A percentile compares a stretch with the other conserved stretches of the same genome.
These are phyloP conservation scores for Ehretia macrophylla DNA, from an alignment of 257 asterid species.

Conservation along the genomic window DNA sequence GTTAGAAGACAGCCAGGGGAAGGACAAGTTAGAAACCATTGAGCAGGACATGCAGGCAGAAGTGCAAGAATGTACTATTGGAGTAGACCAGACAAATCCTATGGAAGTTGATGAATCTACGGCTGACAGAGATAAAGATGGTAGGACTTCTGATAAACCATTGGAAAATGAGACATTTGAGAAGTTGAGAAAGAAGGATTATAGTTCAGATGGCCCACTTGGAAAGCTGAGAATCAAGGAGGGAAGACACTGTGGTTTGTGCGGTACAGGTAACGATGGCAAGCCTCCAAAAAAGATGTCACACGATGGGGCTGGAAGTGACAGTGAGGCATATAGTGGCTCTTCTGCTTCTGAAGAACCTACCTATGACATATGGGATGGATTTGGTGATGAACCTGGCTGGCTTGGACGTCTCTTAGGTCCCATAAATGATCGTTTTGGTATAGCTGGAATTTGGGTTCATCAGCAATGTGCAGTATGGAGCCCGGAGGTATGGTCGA, in stretches of 20 bases:
- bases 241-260: slow-evolving; percentile 92
- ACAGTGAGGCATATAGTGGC: slow-evolving; percentile 76
- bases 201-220: slow-evolving; percentile 25
- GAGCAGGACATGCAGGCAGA: slow-evolving; percentile 31
- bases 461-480: slow-evolving; percentile 99
- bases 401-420: slow-evolving; percentile 99
- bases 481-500: slow-evolving; percentile 95
- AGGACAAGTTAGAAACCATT: slow-evolving; percentile 30
- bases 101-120: slow-evolving; percentile 29
- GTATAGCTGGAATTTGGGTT: slow-evolving; percentile 98
- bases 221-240: slow-evolving; percentile 56
- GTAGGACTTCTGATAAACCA: slow-evolving; percentile 31
- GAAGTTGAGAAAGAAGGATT: slow-evolving; percentile 25
- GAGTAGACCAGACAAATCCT: slow-evolving; percentile 24
- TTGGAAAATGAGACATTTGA: slow-evolving; percentile 29
- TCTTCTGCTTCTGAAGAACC: slow-evolving; percentile 89
- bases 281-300: slow-evolving; percentile 77
- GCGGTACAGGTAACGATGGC: slow-evolving; percentile 92
- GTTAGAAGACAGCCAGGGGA: slow-evolving; percentile 33
- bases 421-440: slow-evolving; percentile 89
- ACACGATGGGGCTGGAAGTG: slow-evolving; percentile 68
- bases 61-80: slow-evolving; percentile 23
- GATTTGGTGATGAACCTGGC: slow-evolving; percentile 88
- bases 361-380: slow-evolving; percentile 88
- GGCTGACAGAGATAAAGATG: slow-evolving; percentile 28